A percentile compares a stretch with the other conserved stretches of the same genome.
Conservation (phyloP, 2,329 filamentous ascomycete species). For the Fonsecaea erecta region DNA sequence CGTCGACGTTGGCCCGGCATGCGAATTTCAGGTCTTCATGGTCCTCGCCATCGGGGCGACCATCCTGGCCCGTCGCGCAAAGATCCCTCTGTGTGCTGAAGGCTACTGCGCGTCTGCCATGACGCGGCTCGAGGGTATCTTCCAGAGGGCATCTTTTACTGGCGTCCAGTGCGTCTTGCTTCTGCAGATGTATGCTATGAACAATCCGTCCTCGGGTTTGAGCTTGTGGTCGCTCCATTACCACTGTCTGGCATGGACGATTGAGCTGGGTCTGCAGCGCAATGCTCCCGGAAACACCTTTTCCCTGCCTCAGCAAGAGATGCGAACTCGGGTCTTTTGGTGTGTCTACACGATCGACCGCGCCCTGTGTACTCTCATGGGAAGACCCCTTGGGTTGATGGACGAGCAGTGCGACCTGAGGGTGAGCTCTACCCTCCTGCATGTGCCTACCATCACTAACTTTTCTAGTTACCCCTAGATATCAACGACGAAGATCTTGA, state of each 20-base stretch:
- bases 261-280: slow-evolving; percentile 12
- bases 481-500: slow-evolving; percentile 2
- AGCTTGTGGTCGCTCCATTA: slow-evolving; percentile 11
- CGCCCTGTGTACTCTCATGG: slow-evolving; percentile 11
- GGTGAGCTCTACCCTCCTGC: not conserved
- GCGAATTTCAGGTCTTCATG: slow-evolving; percentile 14
- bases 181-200: slow-evolving; percentile 12
- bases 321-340: slow-evolving; percentile 10
- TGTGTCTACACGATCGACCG: slow-evolving; percentile 10
- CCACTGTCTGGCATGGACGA: slow-evolving; percentile 7
- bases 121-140: not conserved
- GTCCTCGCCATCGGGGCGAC: slow-evolving; percentile 12
- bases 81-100: slow-evolving; percentile 6
- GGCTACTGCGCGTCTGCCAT: slow-evolving; percentile 11
- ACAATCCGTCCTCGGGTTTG: slow-evolving; percentile 8
- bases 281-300: not conserved
- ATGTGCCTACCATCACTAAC: not conserved
- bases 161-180: slow-evolving; percentile 8
- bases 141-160: slow-evolving; percentile 1
- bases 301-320: slow-evolving; percentile 4
- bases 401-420: slow-evolving; percentile 11
- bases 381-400: slow-evolving; percentile 4
- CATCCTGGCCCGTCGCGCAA: slow-evolving; percentile 8
- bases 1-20: not conserved
- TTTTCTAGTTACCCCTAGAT: slow-evolving; percentile 5